Conservation (phyloP, 129 eudicot genomes). For the Flaveria bidentis region DNA sequence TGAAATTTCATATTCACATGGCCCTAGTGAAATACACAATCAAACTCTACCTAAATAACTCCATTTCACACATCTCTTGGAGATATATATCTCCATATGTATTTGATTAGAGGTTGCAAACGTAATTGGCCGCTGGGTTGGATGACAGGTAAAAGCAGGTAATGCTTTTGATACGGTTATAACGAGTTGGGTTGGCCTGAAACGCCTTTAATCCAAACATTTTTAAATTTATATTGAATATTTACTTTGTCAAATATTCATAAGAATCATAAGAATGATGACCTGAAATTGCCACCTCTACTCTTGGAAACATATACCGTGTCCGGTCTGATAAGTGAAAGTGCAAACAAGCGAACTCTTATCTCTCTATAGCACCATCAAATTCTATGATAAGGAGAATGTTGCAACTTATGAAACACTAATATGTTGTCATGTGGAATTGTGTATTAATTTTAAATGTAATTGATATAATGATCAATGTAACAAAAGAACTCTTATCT, state of each 20-base stretch:
- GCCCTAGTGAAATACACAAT: not conserved
- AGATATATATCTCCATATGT: not conserved
- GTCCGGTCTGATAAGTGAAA: not conserved
- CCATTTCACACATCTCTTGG: not conserved
- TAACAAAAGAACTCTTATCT: not conserved
- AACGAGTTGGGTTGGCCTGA: not conserved
- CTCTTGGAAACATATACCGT: not conserved
- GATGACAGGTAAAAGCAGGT: not conserved
- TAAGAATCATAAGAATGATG: not conserved
- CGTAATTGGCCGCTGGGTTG: not conserved
- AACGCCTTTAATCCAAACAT: not conserved
- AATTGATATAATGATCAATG: not conserved
- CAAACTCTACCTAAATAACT: not conserved
- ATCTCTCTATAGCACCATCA: not conserved
- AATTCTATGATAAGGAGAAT: not conserved
- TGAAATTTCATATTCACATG: not conserved
- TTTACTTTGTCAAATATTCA: not conserved
- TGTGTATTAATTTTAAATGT: not conserved
- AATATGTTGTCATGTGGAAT: not conserved
- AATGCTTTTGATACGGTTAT: not conserved
- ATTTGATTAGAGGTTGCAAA: not conserved
- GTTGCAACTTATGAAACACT: not conserved
- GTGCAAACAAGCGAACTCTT: constrained; percentile 3
- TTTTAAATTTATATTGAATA: not conserved
- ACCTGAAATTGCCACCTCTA: not conserved